These are phyloP conservation scores for Cystobasidium pallidum DNA, from an alignment of 1,284 basidiomycete species.

Conservation along the genomic window DNA sequence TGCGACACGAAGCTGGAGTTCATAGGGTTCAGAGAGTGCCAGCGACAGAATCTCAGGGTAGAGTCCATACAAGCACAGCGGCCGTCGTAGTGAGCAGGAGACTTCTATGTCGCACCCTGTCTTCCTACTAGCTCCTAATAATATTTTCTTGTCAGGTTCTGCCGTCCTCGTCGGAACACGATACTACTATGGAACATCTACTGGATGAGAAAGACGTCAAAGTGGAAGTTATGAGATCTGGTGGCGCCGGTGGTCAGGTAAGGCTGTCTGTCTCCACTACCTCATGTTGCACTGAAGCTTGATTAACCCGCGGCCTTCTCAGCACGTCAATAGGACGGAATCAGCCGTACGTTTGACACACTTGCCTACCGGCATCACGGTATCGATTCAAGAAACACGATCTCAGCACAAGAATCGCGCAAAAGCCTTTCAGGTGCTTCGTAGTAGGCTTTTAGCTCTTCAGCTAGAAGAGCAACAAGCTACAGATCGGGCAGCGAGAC, in stretches of 20 bases:
- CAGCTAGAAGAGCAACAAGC: conserved; percentile 67
- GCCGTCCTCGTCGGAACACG: conserved; percentile 64
- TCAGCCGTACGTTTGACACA: conserved; percentile 97
- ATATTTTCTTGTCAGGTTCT: conserved; percentile 65
- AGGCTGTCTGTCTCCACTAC: conserved; percentile 45
- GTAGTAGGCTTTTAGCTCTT: conserved; percentile 77
- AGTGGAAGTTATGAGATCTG: conserved; percentile 88
- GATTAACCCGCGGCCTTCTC: conserved; percentile 2
- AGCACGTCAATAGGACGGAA: conserved; percentile 99
- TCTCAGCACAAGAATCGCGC: conserved; percentile 92
- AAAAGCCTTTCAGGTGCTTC: conserved; percentile 82
- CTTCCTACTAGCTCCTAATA: conserved; percentile 48
- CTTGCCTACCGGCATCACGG: conserved; percentile 86
- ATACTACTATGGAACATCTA: conserved; percentile 59
- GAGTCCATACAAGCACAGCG: conserved; percentile 91
- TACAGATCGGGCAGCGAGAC: conserved; percentile 60
- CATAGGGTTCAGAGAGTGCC: conserved; percentile 95
- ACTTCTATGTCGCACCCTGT: no score
- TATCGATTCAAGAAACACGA: conserved; percentile 97
- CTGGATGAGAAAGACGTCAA: conserved; percentile 83
- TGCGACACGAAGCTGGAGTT: conserved; percentile 91
- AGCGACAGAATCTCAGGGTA: conserved; percentile 79
- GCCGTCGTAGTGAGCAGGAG: conserved; percentile 76
- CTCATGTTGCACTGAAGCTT: neutral
- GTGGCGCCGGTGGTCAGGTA: conserved; percentile 95